Evolutionary conservation across 2,329 filamentous ascomycete species (phyloP).

Genomic region (Claviceps sp.): DNA sequence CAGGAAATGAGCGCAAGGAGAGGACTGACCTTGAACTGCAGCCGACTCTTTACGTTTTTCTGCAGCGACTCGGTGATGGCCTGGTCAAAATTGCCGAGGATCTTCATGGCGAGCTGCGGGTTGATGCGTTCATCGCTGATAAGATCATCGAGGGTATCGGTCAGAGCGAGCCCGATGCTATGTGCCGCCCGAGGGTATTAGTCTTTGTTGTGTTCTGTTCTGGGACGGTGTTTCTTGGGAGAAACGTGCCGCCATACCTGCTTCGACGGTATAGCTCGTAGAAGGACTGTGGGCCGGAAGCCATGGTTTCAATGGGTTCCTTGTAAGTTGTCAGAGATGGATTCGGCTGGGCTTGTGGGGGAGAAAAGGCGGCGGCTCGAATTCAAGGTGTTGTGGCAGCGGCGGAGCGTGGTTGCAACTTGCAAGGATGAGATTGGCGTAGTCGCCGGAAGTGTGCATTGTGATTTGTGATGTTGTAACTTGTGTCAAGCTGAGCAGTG

Average conservation of each 20-base stretch:
- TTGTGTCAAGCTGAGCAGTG: background rate
- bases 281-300: slow-evolving; percentile 42
- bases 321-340: background rate
- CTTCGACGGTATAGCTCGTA: slow-evolving; percentile 98
- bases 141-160: slow-evolving; percentile 91
- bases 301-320: slow-evolving; percentile 21
- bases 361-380: background rate
- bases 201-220: background rate
- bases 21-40: slow-evolving; percentile 80
- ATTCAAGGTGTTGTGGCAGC: background rate
- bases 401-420: background rate
- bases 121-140: slow-evolving; percentile 93
- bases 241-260: slow-evolving; percentile 50
- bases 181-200: slow-evolving; percentile 4
- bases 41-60: slow-evolving; percentile 79
- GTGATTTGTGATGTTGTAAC: background rate
- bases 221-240: background rate
- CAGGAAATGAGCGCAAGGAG: background rate
- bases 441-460: background rate
- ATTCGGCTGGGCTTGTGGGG: background rate
- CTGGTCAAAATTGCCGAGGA: slow-evolving; percentile 88
- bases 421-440: slow-evolving; percentile 1
- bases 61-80: slow-evolving; percentile 82
- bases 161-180: slow-evolving; percentile 86
- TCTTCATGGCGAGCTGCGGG: slow-evolving; percentile 97